Evolutionary conservation across 2,329 filamentous ascomycete species (phyloP).

Genomic region (Chaetothyriales sp.): DNA sequence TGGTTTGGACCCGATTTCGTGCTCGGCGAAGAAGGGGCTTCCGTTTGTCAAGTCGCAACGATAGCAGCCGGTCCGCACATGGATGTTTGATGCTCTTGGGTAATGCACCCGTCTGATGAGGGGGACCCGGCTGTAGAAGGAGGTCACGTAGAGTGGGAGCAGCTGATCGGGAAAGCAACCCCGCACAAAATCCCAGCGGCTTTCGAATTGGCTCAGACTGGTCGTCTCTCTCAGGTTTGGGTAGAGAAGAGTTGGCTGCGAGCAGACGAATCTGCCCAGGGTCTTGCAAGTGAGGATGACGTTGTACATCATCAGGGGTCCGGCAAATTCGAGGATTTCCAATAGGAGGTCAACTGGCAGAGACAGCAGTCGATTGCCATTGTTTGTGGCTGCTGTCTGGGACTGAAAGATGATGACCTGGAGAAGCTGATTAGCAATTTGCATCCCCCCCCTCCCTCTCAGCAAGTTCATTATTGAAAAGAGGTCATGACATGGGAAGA

Average conservation of each 20-base stretch:
- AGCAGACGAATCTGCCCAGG: background rate
- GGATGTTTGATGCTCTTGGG: background rate
- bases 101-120: background rate
- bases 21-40: background rate
- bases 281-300: background rate
- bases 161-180: too few species aligned
- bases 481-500: background rate
- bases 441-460: too few species aligned
- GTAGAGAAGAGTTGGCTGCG: background rate
- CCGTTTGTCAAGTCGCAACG: background rate
- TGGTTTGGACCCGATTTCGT: background rate
- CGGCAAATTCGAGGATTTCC: background rate
- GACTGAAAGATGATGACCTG: background rate
- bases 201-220: background rate
- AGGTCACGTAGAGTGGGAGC: background rate
- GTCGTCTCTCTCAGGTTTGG: background rate
- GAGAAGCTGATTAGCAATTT: background rate
- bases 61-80: background rate
- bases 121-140: too few species aligned
- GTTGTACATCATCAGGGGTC: background rate
- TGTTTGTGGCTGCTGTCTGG: background rate
- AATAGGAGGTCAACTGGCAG: background rate
- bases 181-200: too few species aligned
- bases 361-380: background rate
- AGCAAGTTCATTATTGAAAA: background rate